Evolutionary conservation across 2,329 filamentous ascomycete species (phyloP), one percentile per base, ranked within the genome.

Genomic region (Fonsecaea erecta): DNA sequence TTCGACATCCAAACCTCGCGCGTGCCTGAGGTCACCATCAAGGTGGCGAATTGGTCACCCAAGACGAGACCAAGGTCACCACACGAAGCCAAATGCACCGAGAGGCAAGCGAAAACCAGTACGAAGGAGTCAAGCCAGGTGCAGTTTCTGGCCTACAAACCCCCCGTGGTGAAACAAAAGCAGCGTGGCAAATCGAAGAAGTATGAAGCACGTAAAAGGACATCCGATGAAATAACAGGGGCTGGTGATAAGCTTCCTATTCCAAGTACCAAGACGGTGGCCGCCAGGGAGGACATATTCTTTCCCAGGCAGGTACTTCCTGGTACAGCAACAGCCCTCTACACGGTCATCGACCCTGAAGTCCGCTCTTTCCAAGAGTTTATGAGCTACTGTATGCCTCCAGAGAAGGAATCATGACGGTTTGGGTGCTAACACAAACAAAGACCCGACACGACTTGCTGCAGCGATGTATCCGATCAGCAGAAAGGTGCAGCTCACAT

Each of bases 291-390:
- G 46, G 46, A 52, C 37, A 21, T 37, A 26, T 28, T 52, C 43
- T 43, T 18, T 32, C 40, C 52, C 28, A 43, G 14, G 34, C 14
- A 48, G 35, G 21, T 51, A 16, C 43, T 62, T 32, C 34, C 53
- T n/a, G 64, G 62, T 12, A 62, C 64, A 6, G 43, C 61, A 4
- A 55, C 62, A 24, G 26, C 67, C 16, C 55, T 66, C 2, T 68
- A 63, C 35, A 53, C 48, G n/a, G 32, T 64, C n/a, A 66, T 68
- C 34, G 67, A 66, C n/a, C 63, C 67, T 53, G 64, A 66, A 65
- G 64, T 61, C 2, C 59, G 59, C 43, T 52, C 46, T 16, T 68
- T 68, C 51, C 63, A 68, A 46, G 35, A 40, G 6, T 65, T 62
- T 37, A 8, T 66, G 8, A 32, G 28, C 26, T 66, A 68, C 24